Evolutionary conservation across 176 grass and related monocot genomes (phyloP).

Genomic region (Eragrostis curvula): DNA sequence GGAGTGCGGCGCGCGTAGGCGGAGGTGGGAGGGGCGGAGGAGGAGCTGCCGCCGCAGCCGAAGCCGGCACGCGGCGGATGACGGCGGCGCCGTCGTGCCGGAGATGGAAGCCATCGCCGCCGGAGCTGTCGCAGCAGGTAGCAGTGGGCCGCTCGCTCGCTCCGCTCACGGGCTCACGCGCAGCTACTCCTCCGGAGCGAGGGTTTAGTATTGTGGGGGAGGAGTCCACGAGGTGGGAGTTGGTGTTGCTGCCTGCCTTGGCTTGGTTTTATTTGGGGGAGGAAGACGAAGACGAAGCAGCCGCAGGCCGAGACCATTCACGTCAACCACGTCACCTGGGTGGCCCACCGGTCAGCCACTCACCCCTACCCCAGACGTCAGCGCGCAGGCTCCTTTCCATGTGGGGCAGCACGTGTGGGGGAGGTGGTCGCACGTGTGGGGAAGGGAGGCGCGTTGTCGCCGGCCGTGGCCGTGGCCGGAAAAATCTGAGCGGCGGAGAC

Average conservation of each 20-base stretch:
- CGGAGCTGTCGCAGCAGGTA: not conserved
- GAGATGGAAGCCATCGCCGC: constrained; percentile 67
- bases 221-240: constrained; percentile 43
- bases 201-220: constrained; percentile 18
- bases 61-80: constrained; percentile 42
- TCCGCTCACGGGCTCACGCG: constrained; percentile 7
- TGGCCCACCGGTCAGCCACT: not conserved
- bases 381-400: not conserved
- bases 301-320: not conserved
- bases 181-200: not conserved
- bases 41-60: constrained; percentile 41
- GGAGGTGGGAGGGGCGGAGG: constrained; percentile 50
- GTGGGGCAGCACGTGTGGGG: not conserved
- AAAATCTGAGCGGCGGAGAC: constrained; percentile 42
- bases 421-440: constrained; percentile 10
- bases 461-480: constrained; percentile 7
- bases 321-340: not conserved
- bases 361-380: not conserved
- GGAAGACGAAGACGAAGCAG: constrained; percentile 31
- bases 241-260: constrained; percentile 30
- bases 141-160: not conserved
- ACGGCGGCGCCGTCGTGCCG: constrained; percentile 50
- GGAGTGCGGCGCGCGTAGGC: constrained; percentile 70
- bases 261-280: constrained; percentile 47
- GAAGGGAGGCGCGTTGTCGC: not conserved